A percentile compares a stretch with the other conserved stretches of the same genome.
Conservation (phyloP, 23 red algal genomes). For the Gracilaria domingensis region DNA sequence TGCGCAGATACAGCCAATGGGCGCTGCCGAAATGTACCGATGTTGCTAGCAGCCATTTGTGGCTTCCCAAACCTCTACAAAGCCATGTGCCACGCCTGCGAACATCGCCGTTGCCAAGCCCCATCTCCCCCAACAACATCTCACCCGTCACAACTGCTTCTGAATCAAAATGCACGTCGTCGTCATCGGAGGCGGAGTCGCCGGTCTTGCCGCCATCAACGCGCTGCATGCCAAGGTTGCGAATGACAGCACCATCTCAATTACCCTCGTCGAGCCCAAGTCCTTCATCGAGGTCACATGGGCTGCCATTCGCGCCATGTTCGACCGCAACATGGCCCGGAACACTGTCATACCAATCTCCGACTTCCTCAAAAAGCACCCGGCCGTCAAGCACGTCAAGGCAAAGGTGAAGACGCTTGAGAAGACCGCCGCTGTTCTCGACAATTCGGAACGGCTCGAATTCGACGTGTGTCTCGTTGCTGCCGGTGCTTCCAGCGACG, state of each 20-base stretch:
- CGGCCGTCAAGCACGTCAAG: constrained; percentile 12
- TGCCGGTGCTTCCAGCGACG: constrained; percentile 5
- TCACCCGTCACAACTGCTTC: background rate
- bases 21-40: background rate
- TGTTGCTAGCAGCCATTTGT: too few species aligned
- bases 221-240: background rate
- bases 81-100: too few species aligned
- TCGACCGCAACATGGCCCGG: constrained; percentile 19
- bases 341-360: constrained; percentile 16
- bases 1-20: background rate
- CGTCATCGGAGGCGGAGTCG: constrained; percentile 53
- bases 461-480: constrained; percentile 64
- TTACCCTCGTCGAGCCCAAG: constrained; percentile 64
- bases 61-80: too few species aligned
- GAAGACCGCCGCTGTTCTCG: constrained; percentile 1
- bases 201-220: constrained; percentile 8
- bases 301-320: constrained; percentile 60
- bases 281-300: constrained; percentile 55
- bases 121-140: background rate
- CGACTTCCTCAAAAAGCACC: constrained; percentile 15
- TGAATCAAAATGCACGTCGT: constrained; percentile 25
- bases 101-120: background rate
- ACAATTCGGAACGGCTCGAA: constrained; percentile 13
- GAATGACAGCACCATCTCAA: background rate
- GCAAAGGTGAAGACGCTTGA: constrained; percentile 17